Conservation (phyloP, 179 eudicot genomes). For the Silene vulgaris region DNA sequence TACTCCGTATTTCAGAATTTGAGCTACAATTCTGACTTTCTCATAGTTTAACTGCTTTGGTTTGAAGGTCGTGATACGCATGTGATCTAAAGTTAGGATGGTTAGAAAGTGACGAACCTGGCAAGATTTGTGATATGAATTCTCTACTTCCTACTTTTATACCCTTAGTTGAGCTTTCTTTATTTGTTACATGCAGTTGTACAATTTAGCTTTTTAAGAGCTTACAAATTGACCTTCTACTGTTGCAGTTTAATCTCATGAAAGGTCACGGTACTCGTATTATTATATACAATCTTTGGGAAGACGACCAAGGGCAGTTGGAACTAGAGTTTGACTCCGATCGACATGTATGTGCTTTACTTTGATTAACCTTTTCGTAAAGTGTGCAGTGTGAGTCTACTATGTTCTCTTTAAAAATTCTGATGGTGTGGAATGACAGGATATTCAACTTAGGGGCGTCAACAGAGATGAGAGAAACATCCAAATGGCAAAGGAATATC, state of each 20-base stretch:
- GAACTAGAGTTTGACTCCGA: constrained; percentile 89
- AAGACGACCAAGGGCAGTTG: constrained; percentile 86
- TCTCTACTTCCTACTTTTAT: background rate
- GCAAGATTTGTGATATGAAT: background rate
- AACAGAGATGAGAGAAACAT: constrained; percentile 85
- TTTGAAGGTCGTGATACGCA: background rate
- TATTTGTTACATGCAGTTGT: background rate
- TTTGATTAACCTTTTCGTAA: background rate
- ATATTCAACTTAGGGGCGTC: constrained; percentile 92
- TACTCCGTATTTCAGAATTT: background rate
- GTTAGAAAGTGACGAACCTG: background rate
- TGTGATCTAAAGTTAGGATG: background rate
- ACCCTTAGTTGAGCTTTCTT: background rate
- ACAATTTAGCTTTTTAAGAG: background rate
- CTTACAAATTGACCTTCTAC: constrained; percentile 12
- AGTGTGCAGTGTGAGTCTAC: constrained; percentile 4
- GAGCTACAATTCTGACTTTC: background rate
- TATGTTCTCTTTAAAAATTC: background rate
- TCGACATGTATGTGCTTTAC: constrained; percentile 46
- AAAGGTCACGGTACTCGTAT: constrained; percentile 80
- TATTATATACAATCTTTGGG: constrained; percentile 92
- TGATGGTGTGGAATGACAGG: constrained; percentile 41
- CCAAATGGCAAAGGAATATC: constrained; percentile 70
- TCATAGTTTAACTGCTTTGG: background rate
- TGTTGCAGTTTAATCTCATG: constrained; percentile 63